phyloP scores from a whole-genome alignment of 2,329 filamentous ascomycete species.

The Trichoderma sp. region DNA sequence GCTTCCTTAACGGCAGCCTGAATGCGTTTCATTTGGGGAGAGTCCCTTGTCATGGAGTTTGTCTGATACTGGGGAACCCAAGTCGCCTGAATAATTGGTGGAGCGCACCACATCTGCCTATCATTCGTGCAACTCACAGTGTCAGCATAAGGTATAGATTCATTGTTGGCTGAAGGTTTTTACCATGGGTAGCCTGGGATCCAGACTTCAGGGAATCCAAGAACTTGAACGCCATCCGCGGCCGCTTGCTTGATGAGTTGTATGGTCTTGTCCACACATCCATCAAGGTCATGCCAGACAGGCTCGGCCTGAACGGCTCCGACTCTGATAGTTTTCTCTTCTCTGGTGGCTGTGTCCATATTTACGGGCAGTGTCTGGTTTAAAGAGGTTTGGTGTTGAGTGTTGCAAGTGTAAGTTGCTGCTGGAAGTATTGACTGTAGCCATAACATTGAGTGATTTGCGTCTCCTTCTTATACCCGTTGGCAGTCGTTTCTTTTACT shows the following conservation, averaged over 20 bases:
- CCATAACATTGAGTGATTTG: background rate
- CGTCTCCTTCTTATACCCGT: background rate
- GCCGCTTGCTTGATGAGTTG: constrained; percentile 55
- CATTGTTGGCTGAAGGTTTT: background rate
- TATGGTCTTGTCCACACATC: constrained; percentile 53
- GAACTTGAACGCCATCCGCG: constrained; percentile 50
- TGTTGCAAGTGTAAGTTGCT: background rate
- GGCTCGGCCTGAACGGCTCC: constrained; percentile 49
- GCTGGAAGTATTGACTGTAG: background rate
- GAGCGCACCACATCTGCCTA: constrained; percentile 8
- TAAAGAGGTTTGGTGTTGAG: background rate
- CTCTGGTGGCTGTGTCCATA: background rate
- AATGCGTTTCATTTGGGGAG: constrained; percentile 56
- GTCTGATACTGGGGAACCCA: constrained; percentile 32
- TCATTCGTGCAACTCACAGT: background rate
- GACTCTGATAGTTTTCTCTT: background rate
- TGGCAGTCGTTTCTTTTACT: background rate
- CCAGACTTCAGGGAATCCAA: constrained; percentile 51
- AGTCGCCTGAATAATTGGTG: background rate
- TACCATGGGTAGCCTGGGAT: constrained; percentile 28
- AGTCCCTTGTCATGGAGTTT: constrained; percentile 43
- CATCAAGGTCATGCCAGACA: constrained; percentile 55
- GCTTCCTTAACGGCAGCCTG: constrained; percentile 48
- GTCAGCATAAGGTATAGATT: background rate
- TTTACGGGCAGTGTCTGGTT: too few species aligned